phyloP scores from a whole-genome alignment of 495 filamentous ascomycete species.

The Penicillium taxi region DNA sequence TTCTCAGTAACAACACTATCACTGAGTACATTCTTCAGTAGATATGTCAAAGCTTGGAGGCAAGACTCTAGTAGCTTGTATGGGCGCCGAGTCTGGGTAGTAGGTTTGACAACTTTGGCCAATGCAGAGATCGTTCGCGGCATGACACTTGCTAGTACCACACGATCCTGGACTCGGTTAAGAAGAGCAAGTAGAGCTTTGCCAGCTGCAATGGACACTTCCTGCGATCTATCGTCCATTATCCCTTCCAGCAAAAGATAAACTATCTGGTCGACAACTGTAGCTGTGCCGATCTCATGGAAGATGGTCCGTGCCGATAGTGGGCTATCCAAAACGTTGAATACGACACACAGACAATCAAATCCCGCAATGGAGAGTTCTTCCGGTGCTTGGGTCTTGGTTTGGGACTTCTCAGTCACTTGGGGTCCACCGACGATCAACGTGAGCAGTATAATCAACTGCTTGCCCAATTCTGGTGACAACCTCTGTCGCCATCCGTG shows the following conservation, averaged over 20 bases:
- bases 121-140: constrained; percentile 82
- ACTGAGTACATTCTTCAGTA: constrained; percentile 57
- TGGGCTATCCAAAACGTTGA: constrained; percentile 32
- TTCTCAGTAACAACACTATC: constrained; percentile 39
- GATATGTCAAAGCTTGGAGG: constrained; percentile 49
- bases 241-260: constrained; percentile 70
- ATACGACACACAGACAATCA: constrained; percentile 47
- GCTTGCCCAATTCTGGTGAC: constrained; percentile 61
- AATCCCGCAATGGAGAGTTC: constrained; percentile 60
- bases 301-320: constrained; percentile 52
- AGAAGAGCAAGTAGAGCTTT: constrained; percentile 56
- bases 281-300: constrained; percentile 44
- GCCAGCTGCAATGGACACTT: constrained; percentile 60
- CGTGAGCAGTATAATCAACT: constrained; percentile 77
- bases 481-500: constrained; percentile 70
- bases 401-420: constrained; percentile 19
- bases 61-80: constrained; percentile 55
- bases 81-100: constrained; percentile 53
- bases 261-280: constrained; percentile 76
- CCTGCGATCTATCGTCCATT: constrained; percentile 47
- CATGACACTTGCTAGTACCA: constrained; percentile 72
- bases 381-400: constrained; percentile 47
- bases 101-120: constrained; percentile 63
- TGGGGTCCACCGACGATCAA: constrained; percentile 67
- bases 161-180: constrained; percentile 53